Percentiles rank a stretch among this genome's conserved stretches.
Evolutionary conservation across 768 basidiomycete species (phyloP).

Genomic region (Boletus sp.): DNA sequence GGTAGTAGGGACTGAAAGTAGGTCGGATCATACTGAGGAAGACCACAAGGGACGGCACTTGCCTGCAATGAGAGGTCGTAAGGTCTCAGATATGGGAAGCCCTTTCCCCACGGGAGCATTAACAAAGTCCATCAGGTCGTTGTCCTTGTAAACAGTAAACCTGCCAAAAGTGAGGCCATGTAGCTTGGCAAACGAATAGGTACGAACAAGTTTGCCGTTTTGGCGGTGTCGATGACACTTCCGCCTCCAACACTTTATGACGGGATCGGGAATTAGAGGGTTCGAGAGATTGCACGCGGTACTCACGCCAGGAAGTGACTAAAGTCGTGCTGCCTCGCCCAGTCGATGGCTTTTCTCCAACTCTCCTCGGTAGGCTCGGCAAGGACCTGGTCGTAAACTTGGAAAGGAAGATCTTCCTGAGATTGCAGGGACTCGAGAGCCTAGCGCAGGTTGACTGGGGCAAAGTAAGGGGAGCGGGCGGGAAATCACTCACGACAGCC

Average conservation of each 20-base stretch:
- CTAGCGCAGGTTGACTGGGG: constrained; percentile 36
- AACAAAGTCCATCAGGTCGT: constrained; percentile 93
- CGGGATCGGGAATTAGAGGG: background rate
- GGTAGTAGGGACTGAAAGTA: constrained; percentile 57
- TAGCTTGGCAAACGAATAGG: background rate
- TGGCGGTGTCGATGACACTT: constrained; percentile 94
- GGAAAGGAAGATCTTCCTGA: constrained; percentile 73
- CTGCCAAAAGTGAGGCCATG: constrained; percentile 36
- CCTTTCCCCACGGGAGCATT: constrained; percentile 96
- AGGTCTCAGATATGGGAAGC: constrained; percentile 67
- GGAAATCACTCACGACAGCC: constrained; percentile 58
- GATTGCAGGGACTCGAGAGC: constrained; percentile 77
- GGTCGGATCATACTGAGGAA: background rate
- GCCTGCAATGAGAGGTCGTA: constrained; percentile 86
- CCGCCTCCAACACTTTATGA: constrained; percentile 79
- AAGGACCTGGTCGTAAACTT: constrained; percentile 77
- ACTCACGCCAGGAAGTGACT: constrained; percentile 90
- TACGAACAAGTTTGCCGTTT: constrained; percentile 84
- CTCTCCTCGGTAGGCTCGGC: constrained; percentile 92
- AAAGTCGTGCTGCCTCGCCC: constrained; percentile 84
- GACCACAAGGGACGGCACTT: constrained; percentile 10
- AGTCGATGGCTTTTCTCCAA: constrained; percentile 84
- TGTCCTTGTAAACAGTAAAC: constrained; percentile 88
- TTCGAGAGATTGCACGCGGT: background rate
- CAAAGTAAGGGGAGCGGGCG: background rate